Evolutionary conservation across 2,329 filamentous ascomycete genomes (phyloP).

Genomic region (Albifimbria verrucaria): DNA sequence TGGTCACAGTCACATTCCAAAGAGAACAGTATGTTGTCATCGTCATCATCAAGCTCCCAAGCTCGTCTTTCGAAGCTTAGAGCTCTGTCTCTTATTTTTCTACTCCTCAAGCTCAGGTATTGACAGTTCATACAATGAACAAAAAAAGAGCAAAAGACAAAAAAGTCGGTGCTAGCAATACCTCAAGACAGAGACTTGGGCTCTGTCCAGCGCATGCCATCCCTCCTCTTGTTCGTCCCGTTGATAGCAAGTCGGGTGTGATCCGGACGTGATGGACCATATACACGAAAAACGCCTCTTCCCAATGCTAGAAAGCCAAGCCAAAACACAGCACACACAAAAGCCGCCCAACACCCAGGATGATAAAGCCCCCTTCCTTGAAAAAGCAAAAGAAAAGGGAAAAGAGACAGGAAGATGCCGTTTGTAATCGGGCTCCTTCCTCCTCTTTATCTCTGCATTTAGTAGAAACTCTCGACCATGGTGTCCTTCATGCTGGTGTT

Average conservation of each 20-base stretch:
- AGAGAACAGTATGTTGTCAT: background rate
- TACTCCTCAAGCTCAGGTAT: background rate
- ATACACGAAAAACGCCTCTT: background rate
- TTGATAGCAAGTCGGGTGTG: background rate
- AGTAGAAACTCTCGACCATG: slow-evolving; percentile 99
- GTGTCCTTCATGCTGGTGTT: slow-evolving; percentile 90
- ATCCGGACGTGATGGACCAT: background rate
- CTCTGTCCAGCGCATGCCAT: too few relatives aligned
- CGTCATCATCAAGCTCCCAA: background rate
- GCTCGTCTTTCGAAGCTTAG: background rate
- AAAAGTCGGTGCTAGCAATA: background rate
- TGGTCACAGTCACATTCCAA: background rate
- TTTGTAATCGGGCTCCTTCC: too few relatives aligned
- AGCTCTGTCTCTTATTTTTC: background rate
- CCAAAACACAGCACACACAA: slow-evolving; percentile 2
- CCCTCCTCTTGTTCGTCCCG: background rate
- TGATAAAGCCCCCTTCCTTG: background rate
- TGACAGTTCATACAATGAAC: background rate
- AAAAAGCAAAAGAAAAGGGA: slow-evolving; percentile 11
- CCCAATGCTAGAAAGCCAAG: background rate
- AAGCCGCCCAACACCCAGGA: background rate
- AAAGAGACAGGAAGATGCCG: too few relatives aligned
- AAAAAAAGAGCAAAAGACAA: background rate
- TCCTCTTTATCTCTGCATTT: slow-evolving; percentile 24
- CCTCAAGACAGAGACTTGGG: too few relatives aligned